A percentile compares a stretch with the other conserved stretches of the same genome.
phyloP scores from a whole-genome alignment of 805 yeast species.

The Brettanomyces sp. region DNA sequence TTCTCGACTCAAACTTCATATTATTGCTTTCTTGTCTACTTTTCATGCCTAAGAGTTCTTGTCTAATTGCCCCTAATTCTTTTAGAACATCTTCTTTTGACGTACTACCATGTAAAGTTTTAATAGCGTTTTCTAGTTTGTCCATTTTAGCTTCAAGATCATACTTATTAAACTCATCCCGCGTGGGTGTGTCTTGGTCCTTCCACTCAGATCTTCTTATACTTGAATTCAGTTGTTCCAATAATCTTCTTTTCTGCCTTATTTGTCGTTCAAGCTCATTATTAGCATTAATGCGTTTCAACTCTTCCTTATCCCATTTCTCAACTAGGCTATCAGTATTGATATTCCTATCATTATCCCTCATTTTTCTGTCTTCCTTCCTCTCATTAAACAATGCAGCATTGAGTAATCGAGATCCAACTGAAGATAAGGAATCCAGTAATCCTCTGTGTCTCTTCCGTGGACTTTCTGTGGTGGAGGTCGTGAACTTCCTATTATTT shows the following conservation, averaged over 20 bases:
- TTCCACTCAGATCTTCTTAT: background rate
- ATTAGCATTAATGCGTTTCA: conserved; percentile 1
- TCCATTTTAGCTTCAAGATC: conserved; percentile 4
- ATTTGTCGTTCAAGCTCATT: conserved; percentile 4
- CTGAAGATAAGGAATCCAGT: conserved; percentile 18
- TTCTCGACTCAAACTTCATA: conserved; percentile 60
- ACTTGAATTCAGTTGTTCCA: conserved; percentile 7
- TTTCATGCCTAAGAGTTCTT: conserved; percentile 14
- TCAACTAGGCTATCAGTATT: background rate
- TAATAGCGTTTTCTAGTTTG: conserved; percentile 4
- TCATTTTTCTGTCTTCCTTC: conserved; percentile 2
- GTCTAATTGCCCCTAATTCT: conserved; percentile 14
- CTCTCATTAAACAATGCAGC: conserved; percentile 22
- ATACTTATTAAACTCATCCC: background rate
- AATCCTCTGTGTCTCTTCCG: conserved; percentile 10
- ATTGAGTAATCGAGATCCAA: conserved; percentile 19
- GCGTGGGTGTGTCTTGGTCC: background rate
- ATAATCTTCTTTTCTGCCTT: conserved; percentile 3
- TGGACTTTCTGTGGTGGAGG: conserved; percentile 3
- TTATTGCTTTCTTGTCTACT: conserved; percentile 37
- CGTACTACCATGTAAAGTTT: conserved; percentile 9
- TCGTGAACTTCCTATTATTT: background rate
- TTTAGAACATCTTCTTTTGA: conserved; percentile 8
- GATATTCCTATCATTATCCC: background rate
- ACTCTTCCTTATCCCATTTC: conserved; percentile 5